Conservation (phyloP, 2,329 filamentous ascomycete genomes). For the Calonectria leucothoes region DNA sequence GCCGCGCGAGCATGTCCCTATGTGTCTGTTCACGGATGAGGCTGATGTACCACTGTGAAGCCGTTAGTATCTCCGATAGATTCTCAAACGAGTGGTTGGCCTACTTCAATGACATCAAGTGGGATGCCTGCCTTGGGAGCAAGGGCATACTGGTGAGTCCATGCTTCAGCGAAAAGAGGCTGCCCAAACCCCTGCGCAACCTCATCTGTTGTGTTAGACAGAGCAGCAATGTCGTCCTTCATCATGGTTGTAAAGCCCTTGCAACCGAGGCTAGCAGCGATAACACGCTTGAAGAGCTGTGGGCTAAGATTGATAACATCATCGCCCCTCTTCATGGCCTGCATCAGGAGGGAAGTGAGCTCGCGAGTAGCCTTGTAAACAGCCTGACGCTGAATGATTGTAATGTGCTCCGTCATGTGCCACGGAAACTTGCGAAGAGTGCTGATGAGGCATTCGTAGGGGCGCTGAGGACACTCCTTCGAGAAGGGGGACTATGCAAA, state of each 20-base stretch:
- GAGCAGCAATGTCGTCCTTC: slow-evolving; percentile 68
- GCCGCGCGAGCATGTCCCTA: slow-evolving; percentile 51
- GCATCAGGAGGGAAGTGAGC: slow-evolving; percentile 59
- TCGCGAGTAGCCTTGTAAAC: slow-evolving; percentile 63
- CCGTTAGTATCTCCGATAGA: slow-evolving; percentile 24
- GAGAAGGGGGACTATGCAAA: slow-evolving; percentile 66
- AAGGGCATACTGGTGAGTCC: slow-evolving; percentile 65
- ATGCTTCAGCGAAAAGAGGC: slow-evolving; percentile 60
- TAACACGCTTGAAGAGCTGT: slow-evolving; percentile 65
- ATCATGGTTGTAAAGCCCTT: slow-evolving; percentile 70
- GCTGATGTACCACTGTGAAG: slow-evolving; percentile 65
- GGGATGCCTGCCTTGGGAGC: slow-evolving; percentile 60
- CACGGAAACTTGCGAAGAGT: slow-evolving; percentile 73
- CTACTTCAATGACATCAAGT: slow-evolving; percentile 67
- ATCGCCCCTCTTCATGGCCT: slow-evolving; percentile 52
- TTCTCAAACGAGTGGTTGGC: slow-evolving; percentile 30
- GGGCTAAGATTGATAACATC: slow-evolving; percentile 60
- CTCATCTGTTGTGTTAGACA: slow-evolving; percentile 50
- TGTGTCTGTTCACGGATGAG: slow-evolving; percentile 65
- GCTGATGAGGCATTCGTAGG: slow-evolving; percentile 74
- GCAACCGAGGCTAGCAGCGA: slow-evolving; percentile 65
- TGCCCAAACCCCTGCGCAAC: slow-evolving; percentile 56
- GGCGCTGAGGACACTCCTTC: slow-evolving; percentile 70
- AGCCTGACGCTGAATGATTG: slow-evolving; percentile 65
- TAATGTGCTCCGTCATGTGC: slow-evolving; percentile 68